phyloP scores from a whole-genome alignment of 306 rosid species.

The Purshia tridentata region DNA sequence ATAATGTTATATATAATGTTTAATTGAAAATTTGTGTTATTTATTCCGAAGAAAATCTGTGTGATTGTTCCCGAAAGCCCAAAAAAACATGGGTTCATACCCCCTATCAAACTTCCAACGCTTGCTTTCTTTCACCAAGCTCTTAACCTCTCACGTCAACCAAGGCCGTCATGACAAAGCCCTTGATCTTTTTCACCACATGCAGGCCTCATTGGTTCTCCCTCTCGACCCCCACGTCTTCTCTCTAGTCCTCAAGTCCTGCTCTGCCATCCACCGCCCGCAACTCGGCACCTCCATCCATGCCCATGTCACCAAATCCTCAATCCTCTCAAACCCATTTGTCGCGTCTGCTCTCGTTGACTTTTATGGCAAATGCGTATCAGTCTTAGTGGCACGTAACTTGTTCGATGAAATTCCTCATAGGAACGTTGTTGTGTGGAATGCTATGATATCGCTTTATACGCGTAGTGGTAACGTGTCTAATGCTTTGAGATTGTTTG shows the following conservation, averaged over 20 bases:
- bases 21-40: background rate
- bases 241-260: conserved; percentile 76
- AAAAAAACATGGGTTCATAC: conserved; percentile 39
- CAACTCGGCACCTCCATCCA: conserved; percentile 64
- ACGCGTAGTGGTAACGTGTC: conserved; percentile 28
- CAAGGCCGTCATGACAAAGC: conserved; percentile 53
- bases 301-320: conserved; percentile 53
- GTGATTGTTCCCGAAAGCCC: background rate
- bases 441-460: conserved; percentile 56
- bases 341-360: conserved; percentile 53
- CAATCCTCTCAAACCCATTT: conserved; percentile 50
- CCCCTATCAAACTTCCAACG: conserved; percentile 30
- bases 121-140: conserved; percentile 52
- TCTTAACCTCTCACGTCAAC: conserved; percentile 44
- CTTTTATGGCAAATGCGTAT: conserved; percentile 59
- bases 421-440: conserved; percentile 64
- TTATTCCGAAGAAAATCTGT: background rate
- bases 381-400: conserved; percentile 43
- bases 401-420: conserved; percentile 63
- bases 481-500: conserved; percentile 45
- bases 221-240: conserved; percentile 71
- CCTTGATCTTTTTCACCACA: conserved; percentile 56
- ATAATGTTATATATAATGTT: no score
- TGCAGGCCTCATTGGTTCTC: conserved; percentile 51
- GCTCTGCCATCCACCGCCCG: conserved; percentile 50